phyloP scores from a whole-genome alignment of 2,329 filamentous ascomycete species.

The Colletotrichum acutatum region DNA sequence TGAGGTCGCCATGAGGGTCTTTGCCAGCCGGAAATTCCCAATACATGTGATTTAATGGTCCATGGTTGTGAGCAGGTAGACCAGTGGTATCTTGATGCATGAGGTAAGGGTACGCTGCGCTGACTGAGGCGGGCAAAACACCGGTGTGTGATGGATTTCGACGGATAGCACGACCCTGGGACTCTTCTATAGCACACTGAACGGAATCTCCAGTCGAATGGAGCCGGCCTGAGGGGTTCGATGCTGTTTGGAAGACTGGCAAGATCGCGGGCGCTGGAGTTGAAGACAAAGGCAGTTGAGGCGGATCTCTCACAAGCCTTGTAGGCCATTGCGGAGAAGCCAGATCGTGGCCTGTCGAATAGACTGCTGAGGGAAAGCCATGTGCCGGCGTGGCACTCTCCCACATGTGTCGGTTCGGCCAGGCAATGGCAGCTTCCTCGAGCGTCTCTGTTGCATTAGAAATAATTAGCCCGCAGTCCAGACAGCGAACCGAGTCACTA shows the following conservation, averaged over 20 bases:
- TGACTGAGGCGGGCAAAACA: not conserved
- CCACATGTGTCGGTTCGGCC: constrained; percentile 82
- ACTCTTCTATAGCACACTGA: not conserved
- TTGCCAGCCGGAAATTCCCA: too few species aligned
- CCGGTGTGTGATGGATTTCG: not conserved
- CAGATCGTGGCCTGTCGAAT: constrained; percentile 43
- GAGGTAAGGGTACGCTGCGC: not conserved
- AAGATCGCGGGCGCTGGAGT: not conserved
- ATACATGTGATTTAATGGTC: not conserved
- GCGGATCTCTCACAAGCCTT: not conserved
- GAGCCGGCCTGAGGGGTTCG: not conserved
- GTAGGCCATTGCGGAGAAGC: not conserved
- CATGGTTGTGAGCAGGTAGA: not conserved
- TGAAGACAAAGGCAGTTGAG: not conserved
- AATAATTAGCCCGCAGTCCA: not conserved
- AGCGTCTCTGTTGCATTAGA: constrained; percentile 66
- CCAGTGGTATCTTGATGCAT: not conserved
- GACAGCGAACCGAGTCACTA: not conserved
- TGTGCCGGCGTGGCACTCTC: constrained; percentile 56
- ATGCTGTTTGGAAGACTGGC: not conserved
- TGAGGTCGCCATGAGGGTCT: too few species aligned
- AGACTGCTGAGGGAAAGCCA: constrained; percentile 48
- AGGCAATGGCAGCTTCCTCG: constrained; percentile 79
- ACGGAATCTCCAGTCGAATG: not conserved
- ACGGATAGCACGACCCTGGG: not conserved